Evolutionary conservation across 495 filamentous ascomycete species (phyloP).

Genomic region (Penicillium nucicola): DNA sequence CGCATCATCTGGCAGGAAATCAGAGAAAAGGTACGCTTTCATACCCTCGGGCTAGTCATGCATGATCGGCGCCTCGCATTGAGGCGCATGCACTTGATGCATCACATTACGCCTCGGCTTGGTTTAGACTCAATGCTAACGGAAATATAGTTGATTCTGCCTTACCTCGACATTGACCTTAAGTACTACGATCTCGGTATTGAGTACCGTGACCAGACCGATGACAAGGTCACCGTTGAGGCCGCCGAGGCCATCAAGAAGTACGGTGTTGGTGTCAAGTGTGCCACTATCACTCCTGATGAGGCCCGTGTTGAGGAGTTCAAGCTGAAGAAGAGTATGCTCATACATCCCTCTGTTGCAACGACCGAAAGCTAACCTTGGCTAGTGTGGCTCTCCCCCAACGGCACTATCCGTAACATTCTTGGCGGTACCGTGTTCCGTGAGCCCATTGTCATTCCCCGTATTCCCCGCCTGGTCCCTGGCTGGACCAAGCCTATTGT

Average conservation of each 20-base stretch:
- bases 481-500: constrained; percentile 99
- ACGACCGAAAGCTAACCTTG: constrained; percentile 14
- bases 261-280: constrained; percentile 98
- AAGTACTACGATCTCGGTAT: constrained; percentile 99
- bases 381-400: constrained; percentile 94
- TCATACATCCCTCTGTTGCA: neutral
- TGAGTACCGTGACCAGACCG: constrained; percentile 90
- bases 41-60: constrained; percentile 8
- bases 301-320: constrained; percentile 96
- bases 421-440: constrained; percentile 97
- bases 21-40: constrained; percentile 73
- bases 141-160: constrained; percentile 71
- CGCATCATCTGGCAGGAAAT: constrained; percentile 98
- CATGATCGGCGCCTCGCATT: constrained; percentile 15
- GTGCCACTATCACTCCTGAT: constrained; percentile 97
- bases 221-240: constrained; percentile 92
- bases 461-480: constrained; percentile 86
- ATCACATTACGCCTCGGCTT: constrained; percentile 4
- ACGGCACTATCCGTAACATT: constrained; percentile 95
- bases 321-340: constrained; percentile 90
- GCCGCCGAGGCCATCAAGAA: constrained; percentile 97
- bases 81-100: constrained; percentile 15
- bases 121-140: constrained; percentile 17
- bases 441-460: constrained; percentile 93
- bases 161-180: constrained; percentile 92